A percentile compares a stretch with the other conserved stretches of the same genome.
These are phyloP conservation scores for Trebouxia gelatinosa DNA, from an alignment of 163 green algal genomes.

Conservation along the genomic window DNA sequence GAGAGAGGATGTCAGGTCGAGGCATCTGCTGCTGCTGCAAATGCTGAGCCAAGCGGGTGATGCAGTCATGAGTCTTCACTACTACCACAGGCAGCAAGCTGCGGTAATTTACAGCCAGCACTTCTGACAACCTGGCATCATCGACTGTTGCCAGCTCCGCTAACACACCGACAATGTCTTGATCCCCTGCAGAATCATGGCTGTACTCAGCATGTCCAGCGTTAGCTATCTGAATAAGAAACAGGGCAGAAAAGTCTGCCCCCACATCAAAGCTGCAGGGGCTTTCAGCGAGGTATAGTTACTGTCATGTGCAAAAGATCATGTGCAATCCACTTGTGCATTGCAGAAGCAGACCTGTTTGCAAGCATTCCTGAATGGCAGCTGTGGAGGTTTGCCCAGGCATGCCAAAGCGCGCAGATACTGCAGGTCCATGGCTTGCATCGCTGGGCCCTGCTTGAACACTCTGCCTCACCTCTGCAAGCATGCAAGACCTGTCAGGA, in stretches of 20 bases:
- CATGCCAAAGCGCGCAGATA: slow-evolving; percentile 46
- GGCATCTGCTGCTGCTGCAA: slow-evolving; percentile 34
- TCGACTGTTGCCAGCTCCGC: slow-evolving; percentile 69
- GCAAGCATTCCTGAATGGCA: slow-evolving; percentile 53
- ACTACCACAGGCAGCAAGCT: slow-evolving; percentile 58
- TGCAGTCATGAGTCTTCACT: slow-evolving; percentile 46
- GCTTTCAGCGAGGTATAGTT: too few species aligned
- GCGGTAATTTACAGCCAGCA: slow-evolving; percentile 53
- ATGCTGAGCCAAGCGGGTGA: slow-evolving; percentile 40
- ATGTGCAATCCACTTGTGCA: too few species aligned
- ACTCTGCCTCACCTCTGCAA: neutral
- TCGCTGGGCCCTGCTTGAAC: slow-evolving; percentile 1
- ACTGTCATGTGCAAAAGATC: too few species aligned
- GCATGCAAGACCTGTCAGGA: too few species aligned
- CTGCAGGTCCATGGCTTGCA: neutral
- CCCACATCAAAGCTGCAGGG: too few species aligned
- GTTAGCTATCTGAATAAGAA: too few species aligned
- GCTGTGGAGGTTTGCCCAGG: slow-evolving; percentile 34
- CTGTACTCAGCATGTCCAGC: too few species aligned
- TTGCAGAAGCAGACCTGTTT: slow-evolving; percentile 32
- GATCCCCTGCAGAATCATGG: slow-evolving; percentile 39
- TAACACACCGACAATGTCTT: slow-evolving; percentile 67
- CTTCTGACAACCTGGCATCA: slow-evolving; percentile 47
- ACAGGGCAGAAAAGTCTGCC: too few species aligned
- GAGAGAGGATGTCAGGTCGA: slow-evolving; percentile 60